Conservation (phyloP, 495 filamentous ascomycete genomes). For the Neurospora pannonica region DNA sequence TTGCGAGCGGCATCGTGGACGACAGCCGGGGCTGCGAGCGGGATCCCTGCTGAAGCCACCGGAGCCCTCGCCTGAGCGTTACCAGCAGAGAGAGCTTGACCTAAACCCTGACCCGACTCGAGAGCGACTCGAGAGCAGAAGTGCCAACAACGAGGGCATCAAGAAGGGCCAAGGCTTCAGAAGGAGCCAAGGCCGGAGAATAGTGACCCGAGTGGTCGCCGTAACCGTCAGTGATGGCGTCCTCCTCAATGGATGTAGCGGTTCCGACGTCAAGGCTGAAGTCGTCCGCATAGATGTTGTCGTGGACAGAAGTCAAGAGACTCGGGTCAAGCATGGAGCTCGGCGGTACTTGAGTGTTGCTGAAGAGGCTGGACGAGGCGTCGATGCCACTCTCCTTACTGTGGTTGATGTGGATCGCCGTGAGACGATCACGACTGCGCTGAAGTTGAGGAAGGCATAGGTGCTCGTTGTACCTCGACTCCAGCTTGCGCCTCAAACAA, state of each 20-base stretch:
- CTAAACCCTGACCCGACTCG: neutral
- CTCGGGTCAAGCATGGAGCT: neutral
- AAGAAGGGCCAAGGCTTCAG: neutral
- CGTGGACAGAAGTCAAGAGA: neutral
- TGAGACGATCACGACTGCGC: neutral
- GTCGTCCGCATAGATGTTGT: neutral
- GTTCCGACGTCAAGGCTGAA: neutral
- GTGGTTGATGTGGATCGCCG: neutral
- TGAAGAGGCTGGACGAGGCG: neutral
- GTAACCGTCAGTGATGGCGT: neutral
- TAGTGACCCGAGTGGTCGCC: neutral
- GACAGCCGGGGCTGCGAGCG: neutral
- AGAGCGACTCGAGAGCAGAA: neutral
- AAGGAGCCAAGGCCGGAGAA: neutral
- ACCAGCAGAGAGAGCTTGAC: neutral
- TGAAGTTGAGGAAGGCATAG: neutral
- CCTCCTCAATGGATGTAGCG: neutral
- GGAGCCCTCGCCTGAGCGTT: neutral
- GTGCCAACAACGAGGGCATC: neutral
- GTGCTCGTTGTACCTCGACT: neutral
- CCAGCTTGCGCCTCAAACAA: neutral
- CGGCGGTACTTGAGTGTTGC: neutral
- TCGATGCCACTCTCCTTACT: neutral
- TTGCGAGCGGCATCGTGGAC: neutral
- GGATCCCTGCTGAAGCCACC: fast-evolving